Base-by-base conservation (phyloP, 257 asterid species). In the Dorcoceras hygrometricum region DNA sequence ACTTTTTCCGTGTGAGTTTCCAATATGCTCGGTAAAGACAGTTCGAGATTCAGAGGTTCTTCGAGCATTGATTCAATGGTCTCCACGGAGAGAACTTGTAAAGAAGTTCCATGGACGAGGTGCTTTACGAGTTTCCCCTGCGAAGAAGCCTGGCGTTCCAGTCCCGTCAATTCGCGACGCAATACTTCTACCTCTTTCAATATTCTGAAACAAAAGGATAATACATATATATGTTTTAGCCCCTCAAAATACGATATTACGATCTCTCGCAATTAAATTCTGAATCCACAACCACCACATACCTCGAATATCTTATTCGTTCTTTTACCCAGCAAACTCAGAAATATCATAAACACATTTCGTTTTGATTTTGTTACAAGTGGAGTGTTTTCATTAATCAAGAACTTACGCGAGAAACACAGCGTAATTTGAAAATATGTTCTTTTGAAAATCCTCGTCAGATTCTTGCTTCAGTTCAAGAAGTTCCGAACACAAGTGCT, bases 401-500 rank as follows among this genome's bases (percentile, higher is more conserved):
- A 27, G 64, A 67, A 70, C 81, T 80, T 74, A 89, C 96, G 78
- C 78, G 25, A 87, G 82, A 73, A 90, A 90, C 53, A 79, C 84
- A 4, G 84, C 58, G 73, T 82, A 90, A 69, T 84, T 90, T 6
- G 89, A 74, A 61, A 63, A 82, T 55, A 90, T 77, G 69, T 73
- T 84, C 78, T 77, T 80, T 77, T 77, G 95, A 81, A 90, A 84
- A 71, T 88, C 95, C 73, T 82, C 87, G 71, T 82, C 89, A 2
- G 92, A 80, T 76, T 86, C 92, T 46, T 76, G 74, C 81, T 84
- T 90, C 66, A 90, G 79, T 78, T 90, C 97, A 46, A 87, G 78
- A 68, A 90, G 84, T 77, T 90, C 95, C 50, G 90, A 84, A 70
- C 97, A 90, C 9, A 90, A 85, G 73, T 90, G 87, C 67, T 77